Percentiles rank a stretch among this genome's conserved stretches.
Conservation (phyloP, 805 yeast species). For the Blastobotrys mokoenaii region DNA sequence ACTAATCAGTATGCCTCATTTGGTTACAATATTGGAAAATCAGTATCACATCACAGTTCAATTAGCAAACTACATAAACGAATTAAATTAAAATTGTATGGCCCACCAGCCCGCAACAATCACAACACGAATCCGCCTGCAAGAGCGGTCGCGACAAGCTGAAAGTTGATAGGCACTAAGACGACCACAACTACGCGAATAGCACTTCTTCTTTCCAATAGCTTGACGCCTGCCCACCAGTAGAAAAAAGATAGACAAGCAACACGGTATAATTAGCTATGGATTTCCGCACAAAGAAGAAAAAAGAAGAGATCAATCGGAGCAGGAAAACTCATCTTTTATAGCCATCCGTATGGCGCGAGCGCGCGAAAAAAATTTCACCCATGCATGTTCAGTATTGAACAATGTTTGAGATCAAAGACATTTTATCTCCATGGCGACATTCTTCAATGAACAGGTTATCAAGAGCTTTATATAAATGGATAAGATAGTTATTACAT, state of each 20-base stretch:
- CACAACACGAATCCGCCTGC: slow-evolving; percentile 20
- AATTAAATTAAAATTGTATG: not conserved
- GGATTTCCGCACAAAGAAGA: slow-evolving; percentile 57
- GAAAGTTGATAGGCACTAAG: slow-evolving; percentile 52
- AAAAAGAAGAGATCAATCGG: slow-evolving; percentile 11
- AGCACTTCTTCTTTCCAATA: slow-evolving; percentile 53
- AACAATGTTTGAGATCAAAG: no score
- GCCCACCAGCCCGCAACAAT: slow-evolving; percentile 57
- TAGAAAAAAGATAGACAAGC: slow-evolving; percentile 37
- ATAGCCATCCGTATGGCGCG: not conserved
- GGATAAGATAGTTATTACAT: no score
- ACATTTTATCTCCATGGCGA: no score
- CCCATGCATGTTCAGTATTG: no score
- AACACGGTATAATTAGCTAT: slow-evolving; percentile 65
- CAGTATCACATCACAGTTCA: no score
- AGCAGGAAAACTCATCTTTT: not conserved
- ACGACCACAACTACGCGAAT: slow-evolving; percentile 31
- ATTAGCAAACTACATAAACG: not conserved
- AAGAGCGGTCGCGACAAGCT: slow-evolving; percentile 27
- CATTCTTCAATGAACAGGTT: no score
- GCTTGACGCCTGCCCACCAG: slow-evolving; percentile 56
- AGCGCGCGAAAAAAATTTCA: no score
- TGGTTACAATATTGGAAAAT: no score
- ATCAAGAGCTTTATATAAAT: no score
- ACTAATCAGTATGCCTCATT: no score